Percentiles rank a stretch among this genome's conserved stretches.
Evolutionary conservation across 2,329 filamentous ascomycete genomes (phyloP).

Genomic region (Cladosporium oxysporum): DNA sequence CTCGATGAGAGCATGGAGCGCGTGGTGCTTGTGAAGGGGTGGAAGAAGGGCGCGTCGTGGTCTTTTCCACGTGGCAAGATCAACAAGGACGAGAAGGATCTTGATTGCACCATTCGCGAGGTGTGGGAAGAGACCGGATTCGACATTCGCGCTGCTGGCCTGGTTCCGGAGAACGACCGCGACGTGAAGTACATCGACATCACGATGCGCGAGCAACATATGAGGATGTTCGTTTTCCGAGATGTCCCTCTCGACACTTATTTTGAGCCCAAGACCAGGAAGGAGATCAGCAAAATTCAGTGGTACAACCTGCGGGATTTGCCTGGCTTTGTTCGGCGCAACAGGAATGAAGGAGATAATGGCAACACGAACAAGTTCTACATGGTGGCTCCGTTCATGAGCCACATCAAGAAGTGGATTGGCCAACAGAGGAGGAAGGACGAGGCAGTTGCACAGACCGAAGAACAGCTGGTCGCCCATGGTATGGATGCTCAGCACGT

Average conservation of each 20-base stretch:
- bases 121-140: conserved; percentile 96
- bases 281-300: conserved; percentile 95
- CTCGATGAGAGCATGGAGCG: conserved; percentile 94
- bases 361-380: conserved; percentile 87
- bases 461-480: conserved; percentile 12
- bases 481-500: conserved; percentile 11
- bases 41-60: conserved; percentile 96
- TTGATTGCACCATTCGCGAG: conserved; percentile 91
- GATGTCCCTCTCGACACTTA: conserved; percentile 81
- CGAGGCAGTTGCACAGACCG: conserved; percentile 16
- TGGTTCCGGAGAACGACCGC: conserved; percentile 68
- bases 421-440: conserved; percentile 78
- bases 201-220: conserved; percentile 87
- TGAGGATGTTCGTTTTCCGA: conserved; percentile 88
- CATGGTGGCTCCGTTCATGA: conserved; percentile 94
- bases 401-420: conserved; percentile 86
- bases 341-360: conserved; percentile 60
- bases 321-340: conserved; percentile 75
- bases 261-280: conserved; percentile 88
- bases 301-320: conserved; percentile 93
- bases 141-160: conserved; percentile 72
- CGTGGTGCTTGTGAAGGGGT: conserved; percentile 90
- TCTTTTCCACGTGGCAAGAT: conserved; percentile 97
- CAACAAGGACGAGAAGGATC: conserved; percentile 92
- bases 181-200: conserved; percentile 83